Evolutionary conservation across 345 rosid genomes (phyloP).

Genomic region (Eucalyptus tenuipes): DNA sequence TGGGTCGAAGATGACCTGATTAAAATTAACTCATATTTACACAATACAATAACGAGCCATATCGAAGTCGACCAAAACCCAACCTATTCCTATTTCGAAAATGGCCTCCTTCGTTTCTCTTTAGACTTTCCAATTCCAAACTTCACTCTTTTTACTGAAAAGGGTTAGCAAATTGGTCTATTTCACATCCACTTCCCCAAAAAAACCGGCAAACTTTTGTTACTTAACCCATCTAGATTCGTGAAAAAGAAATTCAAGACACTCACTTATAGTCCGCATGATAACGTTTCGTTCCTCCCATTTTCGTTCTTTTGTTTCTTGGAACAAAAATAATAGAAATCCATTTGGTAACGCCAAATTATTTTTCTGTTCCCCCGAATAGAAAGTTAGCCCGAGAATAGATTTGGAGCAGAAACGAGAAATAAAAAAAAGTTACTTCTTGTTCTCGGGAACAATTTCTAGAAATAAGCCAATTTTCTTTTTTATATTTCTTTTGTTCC

Average conservation of each 20-base stretch:
- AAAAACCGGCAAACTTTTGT: not conserved
- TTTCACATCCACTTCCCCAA: not conserved
- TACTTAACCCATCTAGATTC: not conserved
- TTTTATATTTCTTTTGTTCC: too few species aligned
- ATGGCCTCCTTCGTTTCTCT: not conserved
- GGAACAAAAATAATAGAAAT: too few species aligned
- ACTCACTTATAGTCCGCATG: fast-evolving
- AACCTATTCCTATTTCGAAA: not conserved
- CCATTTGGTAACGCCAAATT: too few species aligned
- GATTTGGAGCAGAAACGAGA: too few species aligned
- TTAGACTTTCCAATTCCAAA: not conserved
- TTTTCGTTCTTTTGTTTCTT: too few species aligned
- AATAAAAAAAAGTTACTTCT: too few species aligned
- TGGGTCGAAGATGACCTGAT: fast-evolving
- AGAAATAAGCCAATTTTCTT: too few species aligned
- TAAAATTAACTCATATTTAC: not conserved
- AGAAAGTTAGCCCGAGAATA: too few species aligned
- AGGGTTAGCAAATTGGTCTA: not conserved
- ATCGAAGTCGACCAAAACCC: fast-evolving
- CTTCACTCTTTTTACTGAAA: not conserved
- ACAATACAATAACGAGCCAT: not conserved
- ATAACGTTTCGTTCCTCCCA: too few species aligned
- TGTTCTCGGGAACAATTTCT: too few species aligned
- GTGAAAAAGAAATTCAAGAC: not conserved
- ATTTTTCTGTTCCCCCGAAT: too few species aligned